A percentile compares a stretch with the other conserved stretches of the same genome.
phyloP scores from a whole-genome alignment of 805 yeast species.

The Suhomyces vadensis region DNA sequence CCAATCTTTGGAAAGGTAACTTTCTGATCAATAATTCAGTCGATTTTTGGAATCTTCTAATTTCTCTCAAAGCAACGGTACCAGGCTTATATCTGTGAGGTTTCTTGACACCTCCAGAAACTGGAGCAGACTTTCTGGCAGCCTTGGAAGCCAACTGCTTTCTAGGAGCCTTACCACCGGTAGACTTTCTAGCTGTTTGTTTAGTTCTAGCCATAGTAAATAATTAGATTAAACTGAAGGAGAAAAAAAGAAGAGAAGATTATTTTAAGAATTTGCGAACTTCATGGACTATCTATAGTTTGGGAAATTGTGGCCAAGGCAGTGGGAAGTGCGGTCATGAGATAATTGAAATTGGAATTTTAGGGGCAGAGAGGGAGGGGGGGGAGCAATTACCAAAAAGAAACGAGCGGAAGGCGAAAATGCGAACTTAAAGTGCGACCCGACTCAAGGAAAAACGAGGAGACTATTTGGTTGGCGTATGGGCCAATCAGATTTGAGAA shows the following conservation, averaged over 20 bases:
- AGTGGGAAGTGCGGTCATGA: constrained; percentile 2
- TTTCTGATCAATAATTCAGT: constrained; percentile 49
- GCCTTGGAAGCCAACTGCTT: constrained; percentile 51
- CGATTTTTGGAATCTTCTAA: constrained; percentile 49
- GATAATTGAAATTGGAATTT: constrained; percentile 7
- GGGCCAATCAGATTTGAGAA: constrained; percentile 9
- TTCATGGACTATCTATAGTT: neutral
- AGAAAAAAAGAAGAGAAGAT: constrained; percentile 1
- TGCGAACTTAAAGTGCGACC: neutral
- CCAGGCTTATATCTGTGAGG: constrained; percentile 53
- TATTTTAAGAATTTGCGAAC: neutral
- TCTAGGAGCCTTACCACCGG: constrained; percentile 53
- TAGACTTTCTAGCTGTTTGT: constrained; percentile 50
- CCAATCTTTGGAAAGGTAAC: constrained; percentile 50
- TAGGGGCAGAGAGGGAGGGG: constrained; percentile 2
- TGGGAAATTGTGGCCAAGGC: neutral
- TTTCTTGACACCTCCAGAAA: constrained; percentile 49
- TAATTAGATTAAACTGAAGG: constrained; percentile 1
- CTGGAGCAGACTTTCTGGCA: constrained; percentile 50
- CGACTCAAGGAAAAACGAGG: neutral
- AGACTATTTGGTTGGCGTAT: neutral
- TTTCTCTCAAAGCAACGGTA: constrained; percentile 51
- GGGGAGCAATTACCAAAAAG: constrained; percentile 3
- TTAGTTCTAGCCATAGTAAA: constrained; percentile 46
- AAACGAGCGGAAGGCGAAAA: constrained; percentile 2